Base-by-base conservation (phyloP, 2,329 filamentous ascomycete genomes). In the Aspergillus neoniger region DNA sequence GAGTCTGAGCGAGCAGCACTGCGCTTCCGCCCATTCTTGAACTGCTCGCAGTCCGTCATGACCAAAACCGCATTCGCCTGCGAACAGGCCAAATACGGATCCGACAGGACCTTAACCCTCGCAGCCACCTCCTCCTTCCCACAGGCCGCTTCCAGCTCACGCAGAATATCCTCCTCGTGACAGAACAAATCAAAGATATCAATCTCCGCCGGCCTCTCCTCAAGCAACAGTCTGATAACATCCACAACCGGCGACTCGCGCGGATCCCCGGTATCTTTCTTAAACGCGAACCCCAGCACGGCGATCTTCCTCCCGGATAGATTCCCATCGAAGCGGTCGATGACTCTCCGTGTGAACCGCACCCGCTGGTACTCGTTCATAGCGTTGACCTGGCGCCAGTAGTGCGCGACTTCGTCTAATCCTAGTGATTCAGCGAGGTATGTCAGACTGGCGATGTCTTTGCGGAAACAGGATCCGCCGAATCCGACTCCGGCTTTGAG, bases 391-490 rank as follows among this genome's bases (percentile, higher is more conserved):
- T 86, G 83, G 61, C 82, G 82, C 90, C 90, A 94, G 78, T 92
- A 93, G 64, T 86, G 83, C 36, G 86, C 88, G 0, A 93, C 89
- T 68, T 92, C 88, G 4, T 84, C 82, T 10, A 92, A 80, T 55
- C 88, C 85, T 57, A 92, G 80, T 2, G 84, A 86, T 68, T 91
- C 87, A 15, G 90, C 87, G 30, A 93, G 81, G 76, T 93, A 92
- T 17, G 88, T 85, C 39, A 94, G 79, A 74, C 85, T 90, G 52
- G 91, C 81, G 44, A 92, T 85, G 70, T 94, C 91, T 76, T 94
- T 94, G 74, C 89, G 87, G 81, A 94, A 92, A 76, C 91, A 94
- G 62, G 86, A 90, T 19, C 91, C 91, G 57, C 91, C 90, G 69
- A 93, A 94, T 15, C 91, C 91, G 36, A 92, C 85, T 41, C 87